Percentiles rank a stretch among this genome's conserved stretches.
phyloP scores from a whole-genome alignment of 306 rosid genomes.

The Vigna hirtella region DNA sequence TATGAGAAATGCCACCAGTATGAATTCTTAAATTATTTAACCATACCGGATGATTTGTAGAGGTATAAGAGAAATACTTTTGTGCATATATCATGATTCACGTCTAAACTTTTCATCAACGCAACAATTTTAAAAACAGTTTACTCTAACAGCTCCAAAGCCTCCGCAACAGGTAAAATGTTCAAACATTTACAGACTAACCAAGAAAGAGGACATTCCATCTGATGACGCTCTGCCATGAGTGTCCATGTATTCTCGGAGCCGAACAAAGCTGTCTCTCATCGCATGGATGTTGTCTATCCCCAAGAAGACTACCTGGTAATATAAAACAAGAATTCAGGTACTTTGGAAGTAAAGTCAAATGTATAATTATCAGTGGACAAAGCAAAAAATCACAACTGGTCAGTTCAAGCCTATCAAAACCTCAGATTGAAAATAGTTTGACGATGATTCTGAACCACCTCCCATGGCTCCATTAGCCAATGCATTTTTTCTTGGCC shows the following conservation, averaged over 20 bases:
- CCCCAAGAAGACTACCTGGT: slow-evolving; percentile 90
- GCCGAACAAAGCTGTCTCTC: slow-evolving; percentile 96
- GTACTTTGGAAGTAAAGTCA: slow-evolving; percentile 25
- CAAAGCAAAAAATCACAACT: slow-evolving; percentile 33
- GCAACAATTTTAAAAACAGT: slow-evolving; percentile 4
- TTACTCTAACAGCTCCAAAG: slow-evolving; percentile 24
- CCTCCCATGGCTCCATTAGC: slow-evolving; percentile 99
- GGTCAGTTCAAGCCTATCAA: slow-evolving; percentile 42
- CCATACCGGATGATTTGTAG: slow-evolving; percentile 30
- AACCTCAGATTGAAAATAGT: slow-evolving; percentile 95
- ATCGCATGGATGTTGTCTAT: slow-evolving; percentile 98
- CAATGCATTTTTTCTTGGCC: slow-evolving; percentile 95
- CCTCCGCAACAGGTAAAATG: slow-evolving; percentile 13
- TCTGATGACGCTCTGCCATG: slow-evolving; percentile 92
- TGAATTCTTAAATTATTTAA: neutral
- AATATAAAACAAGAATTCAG: slow-evolving; percentile 26
- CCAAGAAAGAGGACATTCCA: slow-evolving; percentile 97
- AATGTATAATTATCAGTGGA: slow-evolving; percentile 25
- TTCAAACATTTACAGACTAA: slow-evolving; percentile 56
- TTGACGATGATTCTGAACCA: slow-evolving; percentile 96
- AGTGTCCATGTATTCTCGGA: slow-evolving; percentile 89
- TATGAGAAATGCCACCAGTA: slow-evolving; percentile 33
- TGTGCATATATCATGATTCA: slow-evolving; percentile 8
- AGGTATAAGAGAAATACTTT: slow-evolving; percentile 31
- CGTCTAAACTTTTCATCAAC: slow-evolving; percentile 22